phyloP scores from a whole-genome alignment of 768 basidiomycete genomes.

The Leccinum uliginosum region DNA sequence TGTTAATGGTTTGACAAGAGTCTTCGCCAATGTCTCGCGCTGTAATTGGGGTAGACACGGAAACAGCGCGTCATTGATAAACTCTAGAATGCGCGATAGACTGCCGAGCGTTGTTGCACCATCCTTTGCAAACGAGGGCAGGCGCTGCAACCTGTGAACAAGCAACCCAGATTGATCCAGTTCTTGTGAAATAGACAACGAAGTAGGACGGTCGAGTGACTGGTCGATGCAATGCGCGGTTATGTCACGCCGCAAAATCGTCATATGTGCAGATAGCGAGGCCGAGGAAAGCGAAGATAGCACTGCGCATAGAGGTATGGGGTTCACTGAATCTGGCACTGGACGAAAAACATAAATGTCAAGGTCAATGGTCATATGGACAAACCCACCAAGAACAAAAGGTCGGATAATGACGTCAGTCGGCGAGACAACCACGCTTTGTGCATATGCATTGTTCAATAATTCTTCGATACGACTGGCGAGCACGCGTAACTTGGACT shows the following conservation, averaged over 20 bases:
- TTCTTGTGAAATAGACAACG: constrained; percentile 36
- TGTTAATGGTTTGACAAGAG: constrained; percentile 57
- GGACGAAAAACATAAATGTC: constrained; percentile 1
- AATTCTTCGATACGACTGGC: constrained; percentile 66
- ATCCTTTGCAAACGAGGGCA: constrained; percentile 39
- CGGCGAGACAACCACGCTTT: constrained; percentile 50
- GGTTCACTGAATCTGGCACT: constrained; percentile 57
- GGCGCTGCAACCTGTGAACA: constrained; percentile 46
- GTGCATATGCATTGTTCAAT: constrained; percentile 61
- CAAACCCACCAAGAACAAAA: constrained; percentile 42
- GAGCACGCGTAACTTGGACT: constrained; percentile 55
- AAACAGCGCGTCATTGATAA: constrained; percentile 57
- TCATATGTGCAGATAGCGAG: constrained; percentile 52
- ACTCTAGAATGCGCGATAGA: constrained; percentile 54
- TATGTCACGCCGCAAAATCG: constrained; percentile 64
- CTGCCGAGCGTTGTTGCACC: constrained; percentile 44
- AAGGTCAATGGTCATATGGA: not conserved
- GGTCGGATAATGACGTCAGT: constrained; percentile 47
- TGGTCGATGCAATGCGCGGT: constrained; percentile 54
- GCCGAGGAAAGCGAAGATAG: constrained; percentile 54
- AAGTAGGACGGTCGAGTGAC: constrained; percentile 50
- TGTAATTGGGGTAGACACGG: constrained; percentile 49
- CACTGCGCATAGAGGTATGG: constrained; percentile 49
- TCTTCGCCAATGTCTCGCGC: constrained; percentile 43
- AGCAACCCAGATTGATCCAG: constrained; percentile 28